phyloP scores from a whole-genome alignment of 345 rosid species.

The Citrus unshiu region DNA sequence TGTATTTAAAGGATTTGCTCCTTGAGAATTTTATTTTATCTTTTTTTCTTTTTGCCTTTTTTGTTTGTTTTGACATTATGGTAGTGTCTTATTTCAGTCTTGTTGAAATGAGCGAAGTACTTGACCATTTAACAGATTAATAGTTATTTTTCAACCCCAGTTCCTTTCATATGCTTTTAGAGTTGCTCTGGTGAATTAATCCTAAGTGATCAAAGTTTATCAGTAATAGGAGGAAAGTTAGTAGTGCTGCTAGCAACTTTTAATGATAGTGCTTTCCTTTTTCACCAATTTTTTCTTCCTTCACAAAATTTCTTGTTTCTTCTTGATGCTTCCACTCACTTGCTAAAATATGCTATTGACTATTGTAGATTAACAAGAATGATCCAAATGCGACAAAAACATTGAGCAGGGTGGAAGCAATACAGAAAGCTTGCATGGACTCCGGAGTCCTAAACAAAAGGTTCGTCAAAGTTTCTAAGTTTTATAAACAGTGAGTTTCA shows the following conservation, averaged over 20 bases:
- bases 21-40: neutral
- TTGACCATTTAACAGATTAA: neutral
- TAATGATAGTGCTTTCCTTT: neutral
- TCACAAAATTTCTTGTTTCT: neutral
- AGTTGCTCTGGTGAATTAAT: neutral
- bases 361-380: constrained; percentile 52
- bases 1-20: neutral
- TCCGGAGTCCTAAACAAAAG: constrained; percentile 57
- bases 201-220: neutral
- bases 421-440: constrained; percentile 58
- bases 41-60: neutral
- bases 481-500: neutral
- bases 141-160: neutral
- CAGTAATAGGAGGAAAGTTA: neutral
- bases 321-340: neutral
- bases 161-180: neutral
- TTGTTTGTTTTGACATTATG: neutral
- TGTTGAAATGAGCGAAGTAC: neutral
- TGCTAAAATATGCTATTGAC: neutral
- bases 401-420: constrained; percentile 53
- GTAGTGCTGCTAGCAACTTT: neutral
- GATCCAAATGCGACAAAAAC: constrained; percentile 75
- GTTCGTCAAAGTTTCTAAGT: constrained; percentile 20
- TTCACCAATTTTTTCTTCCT: neutral
- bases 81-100: neutral